Evolutionary conservation across 163 green algal species (phyloP), one percentile per base, ranked within the genome.

Genomic region (Scenedesmus sp.): DNA sequence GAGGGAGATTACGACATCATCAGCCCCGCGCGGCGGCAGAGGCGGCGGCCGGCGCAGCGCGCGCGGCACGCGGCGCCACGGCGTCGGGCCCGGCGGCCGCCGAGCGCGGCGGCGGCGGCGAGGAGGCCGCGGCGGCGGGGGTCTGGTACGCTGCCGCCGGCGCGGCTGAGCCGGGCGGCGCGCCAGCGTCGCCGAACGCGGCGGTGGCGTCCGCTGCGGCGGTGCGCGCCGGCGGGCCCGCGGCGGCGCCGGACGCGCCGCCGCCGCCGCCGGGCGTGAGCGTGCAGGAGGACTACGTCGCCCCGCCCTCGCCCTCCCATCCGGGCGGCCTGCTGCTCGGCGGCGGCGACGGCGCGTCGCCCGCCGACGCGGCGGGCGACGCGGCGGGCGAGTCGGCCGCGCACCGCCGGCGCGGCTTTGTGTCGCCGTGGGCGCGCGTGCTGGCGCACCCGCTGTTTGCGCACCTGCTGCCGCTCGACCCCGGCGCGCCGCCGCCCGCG

Each of bases 391-490:
- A n/a, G n/a, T n/a, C n/a, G n/a, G n/a, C n/a, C n/a, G n/a, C n/a
- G n/a, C n/a, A n/a, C n/a, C n/a, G n/a, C 3, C 33, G 11, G 3
- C 51, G 22, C 15, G 69, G 50, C 57, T 77, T 77, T 60, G 69
- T 77, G 10, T 77, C 69, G 24, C 69, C 69, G 14, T 77, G 69
- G 69, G 56, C 69, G 24, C 64, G 69, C 36, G 69, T 77, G 45
- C 56, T 77, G 54, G 57, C 54, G 1, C 69, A 77, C 54, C 31
- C 54, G 0, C 33, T 77, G 9, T 77, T 77, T 22, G 53, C 66
- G 69, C 69, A 58, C 14, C 69, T 77, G 36, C 54, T 77, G 54
- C 69, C 69, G 36, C 48, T 77, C n/a, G 69, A 77, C 39, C 39
- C 70, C 44, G 22, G n/a, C 47, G 57, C 56, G 5, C 57, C 70